A percentile compares a stretch with the other conserved stretches of the same genome.
phyloP scores from a whole-genome alignment of 345 rosid species.

The Cochlearia excelsa region DNA sequence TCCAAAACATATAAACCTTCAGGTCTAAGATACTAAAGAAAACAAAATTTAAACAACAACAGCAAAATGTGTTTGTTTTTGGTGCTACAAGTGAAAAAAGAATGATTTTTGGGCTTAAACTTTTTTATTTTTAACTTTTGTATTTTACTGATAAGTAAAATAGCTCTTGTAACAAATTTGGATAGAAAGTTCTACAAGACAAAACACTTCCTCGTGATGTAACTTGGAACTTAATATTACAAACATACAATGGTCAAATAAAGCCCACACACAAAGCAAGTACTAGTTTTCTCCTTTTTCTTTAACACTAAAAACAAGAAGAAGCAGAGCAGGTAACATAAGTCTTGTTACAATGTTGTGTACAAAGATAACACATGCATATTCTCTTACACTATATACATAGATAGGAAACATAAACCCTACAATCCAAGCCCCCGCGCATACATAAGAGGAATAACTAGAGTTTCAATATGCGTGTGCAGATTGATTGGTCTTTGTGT shows the following conservation, averaged over 20 bases:
- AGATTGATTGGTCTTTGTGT: background rate
- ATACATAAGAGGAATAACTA: too few species aligned
- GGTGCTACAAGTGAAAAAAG: background rate
- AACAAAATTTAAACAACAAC: background rate
- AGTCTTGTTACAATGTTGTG: constrained; percentile 14
- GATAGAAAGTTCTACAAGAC: too few species aligned
- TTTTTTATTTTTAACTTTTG: too few species aligned
- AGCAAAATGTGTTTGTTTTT: constrained; percentile 16
- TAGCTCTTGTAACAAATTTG: too few species aligned
- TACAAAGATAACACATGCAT: constrained; percentile 12
- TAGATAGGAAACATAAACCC: constrained; percentile 21
- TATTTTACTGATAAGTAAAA: too few species aligned
- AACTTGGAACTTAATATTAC: constrained; percentile 9
- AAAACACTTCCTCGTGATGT: background rate
- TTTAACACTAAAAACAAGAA: constrained; percentile 23
- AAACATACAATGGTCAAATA: constrained; percentile 5
- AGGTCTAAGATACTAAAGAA: constrained; percentile 35
- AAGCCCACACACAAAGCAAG: constrained; percentile 19
- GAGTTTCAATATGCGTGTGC: constrained; percentile 1
- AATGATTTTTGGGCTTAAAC: too few species aligned
- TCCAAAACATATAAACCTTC: constrained; percentile 40
- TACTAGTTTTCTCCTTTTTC: background rate
- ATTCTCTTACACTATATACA: constrained; percentile 18
- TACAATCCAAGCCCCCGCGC: constrained; percentile 1
- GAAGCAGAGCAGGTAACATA: constrained; percentile 10